Evolutionary conservation across 345 rosid genomes (phyloP), one percentile per base, ranked within the genome.

Genomic region (Brassica juncea): DNA sequence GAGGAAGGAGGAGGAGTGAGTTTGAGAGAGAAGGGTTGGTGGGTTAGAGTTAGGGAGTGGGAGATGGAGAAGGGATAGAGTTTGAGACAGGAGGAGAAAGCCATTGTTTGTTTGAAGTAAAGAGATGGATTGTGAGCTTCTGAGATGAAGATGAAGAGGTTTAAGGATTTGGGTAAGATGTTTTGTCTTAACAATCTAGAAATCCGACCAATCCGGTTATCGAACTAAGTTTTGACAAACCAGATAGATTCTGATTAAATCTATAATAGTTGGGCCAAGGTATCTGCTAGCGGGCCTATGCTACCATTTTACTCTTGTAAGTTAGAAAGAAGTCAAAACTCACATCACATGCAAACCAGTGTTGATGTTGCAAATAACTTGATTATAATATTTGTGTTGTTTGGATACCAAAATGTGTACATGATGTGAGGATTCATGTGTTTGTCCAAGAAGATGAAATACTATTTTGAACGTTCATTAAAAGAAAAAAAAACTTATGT

Each of bases 1-100:
- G 80, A 86, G 34, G 81, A 74, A 66, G 84, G 75, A 66, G 84
- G 70, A 79, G 78, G 61, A 64, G 80, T 44, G 42, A 34, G 65
- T 63, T 58, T 81, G 76, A 74, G 71, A 65, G 82, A 77, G 75
- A 84, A 83, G 76, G 82, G 68, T 15, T 54, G 80, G n/a, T 71
- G 78, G 39, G 16, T 68, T 14, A 73, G 70, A 39, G 77, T 73
- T 65, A 16, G 21, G 12, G 80, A 25, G 58, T 66, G 76, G 58
- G 84, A 63, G 69, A 60, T 70, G 44, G 86, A 77, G 81, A 82
- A 89, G 0, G 90, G 85, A 70, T 83, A 86, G 84, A 86, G 84
- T 76, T 88, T 90, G 78, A 89, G 86, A 74, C 82, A 78, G 12
- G 86, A 62, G 31, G 93, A 81, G 84, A 85, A 73, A 4, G 97